phyloP scores from a whole-genome alignment of 495 filamentous ascomycete species.

The Bathelium albidoporum region DNA sequence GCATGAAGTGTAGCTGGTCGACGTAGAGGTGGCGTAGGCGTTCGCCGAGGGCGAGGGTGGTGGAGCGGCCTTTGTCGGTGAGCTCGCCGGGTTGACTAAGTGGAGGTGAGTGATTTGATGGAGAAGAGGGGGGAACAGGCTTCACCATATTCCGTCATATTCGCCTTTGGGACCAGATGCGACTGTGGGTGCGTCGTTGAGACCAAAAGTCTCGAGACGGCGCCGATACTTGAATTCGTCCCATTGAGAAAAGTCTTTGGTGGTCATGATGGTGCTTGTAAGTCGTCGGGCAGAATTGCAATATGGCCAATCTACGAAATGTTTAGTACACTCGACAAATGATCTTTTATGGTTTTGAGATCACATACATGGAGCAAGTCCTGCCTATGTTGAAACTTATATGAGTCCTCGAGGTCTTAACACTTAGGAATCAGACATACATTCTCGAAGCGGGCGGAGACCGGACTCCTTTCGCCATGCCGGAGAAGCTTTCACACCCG shows the following conservation, averaged over 20 bases:
- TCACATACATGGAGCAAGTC: conserved; percentile 57
- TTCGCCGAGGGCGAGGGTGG: conserved; percentile 68
- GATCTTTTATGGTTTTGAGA: not conserved
- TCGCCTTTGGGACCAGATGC: conserved; percentile 55
- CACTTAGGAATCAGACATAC: conserved; percentile 25
- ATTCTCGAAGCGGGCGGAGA: conserved; percentile 79
- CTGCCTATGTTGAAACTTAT: conserved; percentile 43
- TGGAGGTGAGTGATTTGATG: not conserved
- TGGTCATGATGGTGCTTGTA: conserved; percentile 56
- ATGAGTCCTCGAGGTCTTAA: not conserved
- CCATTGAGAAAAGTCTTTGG: conserved; percentile 48
- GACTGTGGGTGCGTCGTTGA: conserved; percentile 57
- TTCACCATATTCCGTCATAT: conserved; percentile 64
- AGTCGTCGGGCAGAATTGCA: conserved; percentile 67
- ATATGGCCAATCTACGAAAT: conserved; percentile 74
- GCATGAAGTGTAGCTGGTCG: conserved; percentile 78
- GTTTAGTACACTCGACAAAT: conserved; percentile 13
- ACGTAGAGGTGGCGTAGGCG: conserved; percentile 79
- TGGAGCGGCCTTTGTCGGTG: conserved; percentile 76
- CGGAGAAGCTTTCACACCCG: conserved; percentile 59
- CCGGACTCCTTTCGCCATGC: conserved; percentile 81
- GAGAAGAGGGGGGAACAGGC: not conserved
- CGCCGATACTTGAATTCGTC: conserved; percentile 64
- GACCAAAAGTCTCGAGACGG: conserved; percentile 70
- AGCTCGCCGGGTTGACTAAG: conserved; percentile 68